Percentiles rank a stretch among this genome's conserved stretches.
phyloP scores from a whole-genome alignment of 78 protist species.

The Dictyostelium intermedium region DNA sequence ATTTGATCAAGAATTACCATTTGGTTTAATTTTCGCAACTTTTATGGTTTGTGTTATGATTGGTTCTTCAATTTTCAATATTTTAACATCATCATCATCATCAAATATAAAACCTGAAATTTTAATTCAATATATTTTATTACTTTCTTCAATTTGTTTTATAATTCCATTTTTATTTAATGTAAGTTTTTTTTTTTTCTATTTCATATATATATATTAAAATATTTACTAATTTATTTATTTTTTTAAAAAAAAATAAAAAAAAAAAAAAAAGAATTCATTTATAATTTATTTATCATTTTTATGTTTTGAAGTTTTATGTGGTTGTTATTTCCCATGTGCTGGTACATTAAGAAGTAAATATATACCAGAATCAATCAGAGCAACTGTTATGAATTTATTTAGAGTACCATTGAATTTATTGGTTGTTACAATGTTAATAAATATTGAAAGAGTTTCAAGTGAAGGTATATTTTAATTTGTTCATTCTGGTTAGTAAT shows the following conservation, averaged over 20 bases:
- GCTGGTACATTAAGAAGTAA: conserved; percentile 78
- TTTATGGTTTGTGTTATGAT: conserved; percentile 93
- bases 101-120: neutral
- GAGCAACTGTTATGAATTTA: conserved; percentile 91
- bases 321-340: conserved; percentile 93
- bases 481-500: conserved; percentile 51
- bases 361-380: conserved; percentile 88
- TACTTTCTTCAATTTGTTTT: conserved; percentile 26
- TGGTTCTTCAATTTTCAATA: conserved; percentile 82
- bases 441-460: conserved; percentile 12
- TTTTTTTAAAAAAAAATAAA: neutral
- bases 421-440: conserved; percentile 85
- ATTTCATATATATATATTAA: too few relatives aligned
- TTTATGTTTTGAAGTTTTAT: conserved; percentile 87
- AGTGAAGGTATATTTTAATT: conserved; percentile 4
- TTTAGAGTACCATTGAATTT: conserved; percentile 95
- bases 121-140: neutral
- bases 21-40: conserved; percentile 90
- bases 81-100: neutral
- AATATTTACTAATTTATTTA: neutral
- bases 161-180: neutral
- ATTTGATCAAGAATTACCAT: conserved; percentile 49
- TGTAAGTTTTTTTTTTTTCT: neutral
- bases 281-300: conserved; percentile 66
- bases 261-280: too few relatives aligned